Conservation (phyloP, 2,329 filamentous ascomycete genomes). For the Hymenoscyphus infarciens region DNA sequence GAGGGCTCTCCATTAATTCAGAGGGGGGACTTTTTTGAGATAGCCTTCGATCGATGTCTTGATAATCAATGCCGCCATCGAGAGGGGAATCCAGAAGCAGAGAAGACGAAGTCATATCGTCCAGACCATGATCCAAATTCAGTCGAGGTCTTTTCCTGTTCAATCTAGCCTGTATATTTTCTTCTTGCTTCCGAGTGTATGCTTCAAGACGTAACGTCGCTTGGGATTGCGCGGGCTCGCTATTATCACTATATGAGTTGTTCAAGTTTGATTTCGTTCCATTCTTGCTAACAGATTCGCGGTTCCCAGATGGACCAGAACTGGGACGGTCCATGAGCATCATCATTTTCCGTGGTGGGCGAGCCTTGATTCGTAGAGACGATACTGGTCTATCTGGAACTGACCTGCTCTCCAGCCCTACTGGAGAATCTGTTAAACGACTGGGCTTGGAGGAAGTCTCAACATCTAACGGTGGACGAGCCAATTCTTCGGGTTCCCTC, state of each 20-base stretch:
- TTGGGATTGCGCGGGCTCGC: constrained; percentile 21
- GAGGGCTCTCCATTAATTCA: background rate
- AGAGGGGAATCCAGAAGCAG: constrained; percentile 8
- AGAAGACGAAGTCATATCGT: constrained; percentile 8
- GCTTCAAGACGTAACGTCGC: constrained; percentile 20
- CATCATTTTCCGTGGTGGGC: constrained; percentile 31
- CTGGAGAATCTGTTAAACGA: background rate
- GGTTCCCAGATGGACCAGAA: constrained; percentile 14
- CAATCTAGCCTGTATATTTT: constrained; percentile 18
- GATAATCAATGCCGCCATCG: constrained; percentile 23
- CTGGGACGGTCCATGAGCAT: constrained; percentile 30
- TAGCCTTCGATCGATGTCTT: constrained; percentile 22
- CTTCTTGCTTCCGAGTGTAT: constrained; percentile 22
- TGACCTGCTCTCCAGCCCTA: background rate
- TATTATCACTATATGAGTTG: background rate
- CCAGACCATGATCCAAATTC: constrained; percentile 13
- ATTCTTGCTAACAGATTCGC: constrained; percentile 5
- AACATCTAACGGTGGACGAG: background rate
- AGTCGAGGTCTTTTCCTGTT: constrained; percentile 12
- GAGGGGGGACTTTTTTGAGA: constrained; percentile 13
- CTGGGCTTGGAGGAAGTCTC: background rate
- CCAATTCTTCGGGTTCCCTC: background rate
- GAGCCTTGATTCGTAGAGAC: constrained; percentile 31
- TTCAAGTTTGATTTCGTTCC: background rate
- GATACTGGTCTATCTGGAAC: constrained; percentile 18